Base-by-base conservation (phyloP, 164 flowering plant genomes). In the Stephania japonica region DNA sequence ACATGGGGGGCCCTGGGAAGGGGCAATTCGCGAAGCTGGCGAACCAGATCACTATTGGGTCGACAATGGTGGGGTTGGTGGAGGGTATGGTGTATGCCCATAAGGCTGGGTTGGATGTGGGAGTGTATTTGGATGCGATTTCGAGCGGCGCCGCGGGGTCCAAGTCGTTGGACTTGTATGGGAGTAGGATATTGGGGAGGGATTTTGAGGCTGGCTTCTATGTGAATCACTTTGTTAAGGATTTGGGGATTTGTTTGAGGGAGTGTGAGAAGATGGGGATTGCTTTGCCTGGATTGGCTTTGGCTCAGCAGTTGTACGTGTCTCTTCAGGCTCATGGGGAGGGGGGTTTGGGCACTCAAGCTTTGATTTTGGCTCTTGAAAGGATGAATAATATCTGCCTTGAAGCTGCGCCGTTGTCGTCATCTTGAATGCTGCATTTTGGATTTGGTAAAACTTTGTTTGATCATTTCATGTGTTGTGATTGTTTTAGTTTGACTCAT, bases 161-260 rank as follows among this genome's bases (percentile, higher is more conserved):
- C 9, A 91, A 87, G 78, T 89, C 92, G 26, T 80, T 92, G 80
- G 99, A 94, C 42, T 78, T 89, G 82, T 81, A 91, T 42, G 99
- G 95, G 25, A 73, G 68, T 47, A 85, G 97, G 86, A 91, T 94
- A 0, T 5, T 92, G 83, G 81, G 77, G 72, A 88, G 99, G 88
- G 98, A 92, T 84, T 90, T 92, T 23, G 96, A 84, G 53, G 84
- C 93, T 0, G 96, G 98, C 50, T 94, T 92, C 74, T 92, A 78
- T 75, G 97, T 94, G 81, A 87, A 92, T 68, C 97, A 94, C 70
- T 94, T 92, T 76, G 89, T 92, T 14, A 94, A 94, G 88, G 98
- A 92, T 81, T 85, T 94, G 73, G 99, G 97, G 67, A 94, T 94
- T 73, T 91, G 97, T 77, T 81, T 92, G 82, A 88, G 77, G 78